A percentile compares a stretch with the other conserved stretches of the same genome.
These are phyloP conservation scores for Zygosaccharomyces gambellarensis DNA, from an alignment of 805 yeast species.

Conservation along the genomic window DNA sequence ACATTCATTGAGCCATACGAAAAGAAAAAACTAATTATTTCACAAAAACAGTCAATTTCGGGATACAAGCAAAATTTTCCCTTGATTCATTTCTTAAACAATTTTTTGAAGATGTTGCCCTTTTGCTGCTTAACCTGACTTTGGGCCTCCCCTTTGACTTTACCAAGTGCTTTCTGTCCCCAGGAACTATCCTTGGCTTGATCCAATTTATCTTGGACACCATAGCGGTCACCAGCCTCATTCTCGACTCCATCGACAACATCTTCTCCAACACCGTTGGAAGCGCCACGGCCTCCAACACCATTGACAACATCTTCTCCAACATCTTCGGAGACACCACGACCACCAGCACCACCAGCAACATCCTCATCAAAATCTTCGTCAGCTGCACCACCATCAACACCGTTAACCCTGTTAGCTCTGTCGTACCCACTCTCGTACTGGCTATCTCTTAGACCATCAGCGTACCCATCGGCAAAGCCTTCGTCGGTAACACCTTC, in stretches of 20 bases:
- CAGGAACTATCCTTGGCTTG: background rate
- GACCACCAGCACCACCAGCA: background rate
- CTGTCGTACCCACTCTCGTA: background rate
- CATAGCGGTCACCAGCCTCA: background rate
- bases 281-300: background rate
- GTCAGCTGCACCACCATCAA: background rate
- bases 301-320: no score
- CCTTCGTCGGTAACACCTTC: slow-evolving; percentile 2
- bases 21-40: background rate
- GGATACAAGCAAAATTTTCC: background rate
- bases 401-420: background rate
- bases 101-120: slow-evolving; percentile 11
- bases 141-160: background rate
- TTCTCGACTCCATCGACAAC: no score
- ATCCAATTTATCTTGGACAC: background rate
- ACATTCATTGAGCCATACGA: background rate
- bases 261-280: no score
- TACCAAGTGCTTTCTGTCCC: slow-evolving; percentile 1
- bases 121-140: slow-evolving; percentile 6
- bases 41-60: background rate
- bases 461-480: slow-evolving; percentile 3
- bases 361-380: background rate
- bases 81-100: slow-evolving; percentile 10
- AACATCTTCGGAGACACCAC: background rate
- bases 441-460: background rate